These are phyloP conservation scores for Colletotrichum chrysophilum DNA, from an alignment of 2,329 filamentous ascomycete genomes.

Conservation along the genomic window DNA sequence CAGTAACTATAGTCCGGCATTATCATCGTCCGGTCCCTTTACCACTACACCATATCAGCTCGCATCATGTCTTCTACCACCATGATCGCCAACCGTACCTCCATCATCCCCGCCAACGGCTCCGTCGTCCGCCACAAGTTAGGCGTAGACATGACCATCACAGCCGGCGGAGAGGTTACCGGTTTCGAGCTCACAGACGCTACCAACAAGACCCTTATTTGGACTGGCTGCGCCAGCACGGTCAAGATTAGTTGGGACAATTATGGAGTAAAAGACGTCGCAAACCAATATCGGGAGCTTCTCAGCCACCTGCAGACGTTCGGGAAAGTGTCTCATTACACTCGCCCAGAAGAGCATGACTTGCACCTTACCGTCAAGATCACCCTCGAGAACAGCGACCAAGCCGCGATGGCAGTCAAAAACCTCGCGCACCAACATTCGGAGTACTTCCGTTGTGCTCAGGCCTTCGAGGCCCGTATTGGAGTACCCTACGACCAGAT, in stretches of 20 bases:
- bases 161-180: not conserved
- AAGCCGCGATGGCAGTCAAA: not conserved
- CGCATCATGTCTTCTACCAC: not conserved
- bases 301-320: not conserved
- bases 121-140: not conserved
- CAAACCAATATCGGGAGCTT: accelerated
- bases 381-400: not conserved
- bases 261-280: not conserved
- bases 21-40: too few relatives aligned
- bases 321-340: accelerated
- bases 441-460: accelerated
- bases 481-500: not conserved
- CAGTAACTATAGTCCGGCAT: too few relatives aligned
- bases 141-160: not conserved
- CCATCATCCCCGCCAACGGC: not conserved
- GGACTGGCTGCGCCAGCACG: not conserved
- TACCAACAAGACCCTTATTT: not conserved
- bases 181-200: not conserved
- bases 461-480: not conserved
- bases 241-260: accelerated
- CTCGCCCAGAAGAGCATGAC: accelerated
- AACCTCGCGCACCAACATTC: accelerated
- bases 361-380: not conserved
- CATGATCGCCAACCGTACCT: not conserved
- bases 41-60: not conserved